Evolutionary conservation across 768 basidiomycete species (phyloP).

Genomic region (Xerocomellus amylosporus): DNA sequence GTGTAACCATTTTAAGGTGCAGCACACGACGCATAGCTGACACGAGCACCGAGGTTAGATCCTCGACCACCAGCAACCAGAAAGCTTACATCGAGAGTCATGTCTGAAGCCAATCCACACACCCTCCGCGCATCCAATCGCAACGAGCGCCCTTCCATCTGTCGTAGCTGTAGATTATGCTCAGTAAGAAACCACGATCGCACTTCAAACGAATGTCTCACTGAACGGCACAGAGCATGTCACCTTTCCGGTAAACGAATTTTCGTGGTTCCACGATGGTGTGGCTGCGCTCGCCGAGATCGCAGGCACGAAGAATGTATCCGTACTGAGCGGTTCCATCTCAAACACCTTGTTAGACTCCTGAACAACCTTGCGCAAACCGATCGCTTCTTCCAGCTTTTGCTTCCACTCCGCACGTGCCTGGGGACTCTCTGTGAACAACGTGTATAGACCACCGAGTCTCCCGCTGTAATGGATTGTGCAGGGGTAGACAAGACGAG

Average conservation of each 20-base stretch:
- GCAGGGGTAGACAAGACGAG: conserved; percentile 81
- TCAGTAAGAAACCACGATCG: conserved; percentile 7
- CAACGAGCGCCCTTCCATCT: conserved; percentile 83
- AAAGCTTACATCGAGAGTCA: conserved; percentile 68
- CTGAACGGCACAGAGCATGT: conserved; percentile 97
- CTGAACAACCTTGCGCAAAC: conserved; percentile 79
- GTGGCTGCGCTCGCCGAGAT: conserved; percentile 43
- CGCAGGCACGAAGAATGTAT: conserved; percentile 82
- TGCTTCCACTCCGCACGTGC: conserved; percentile 84
- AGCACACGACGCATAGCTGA: conserved; percentile 89
- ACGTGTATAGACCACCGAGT: conserved; percentile 78
- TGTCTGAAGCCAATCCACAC: conserved; percentile 89
- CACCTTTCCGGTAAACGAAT: conserved; percentile 75
- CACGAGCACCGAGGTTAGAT: conserved; percentile 8
- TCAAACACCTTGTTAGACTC: conserved; percentile 96
- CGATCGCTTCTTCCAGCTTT: conserved; percentile 86
- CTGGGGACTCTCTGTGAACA: conserved; percentile 81
- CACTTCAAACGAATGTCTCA: no score
- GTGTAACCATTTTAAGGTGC: conserved; percentile 90
- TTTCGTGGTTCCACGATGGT: conserved; percentile 67
- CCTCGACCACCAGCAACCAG: background rate
- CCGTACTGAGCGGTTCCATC: conserved; percentile 82
- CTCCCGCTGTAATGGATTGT: conserved; percentile 88
- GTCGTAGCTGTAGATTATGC: conserved; percentile 55
- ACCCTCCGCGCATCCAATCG: conserved; percentile 95